Evolutionary conservation across 345 rosid species (phyloP).

Genomic region (Citrus maxima): DNA sequence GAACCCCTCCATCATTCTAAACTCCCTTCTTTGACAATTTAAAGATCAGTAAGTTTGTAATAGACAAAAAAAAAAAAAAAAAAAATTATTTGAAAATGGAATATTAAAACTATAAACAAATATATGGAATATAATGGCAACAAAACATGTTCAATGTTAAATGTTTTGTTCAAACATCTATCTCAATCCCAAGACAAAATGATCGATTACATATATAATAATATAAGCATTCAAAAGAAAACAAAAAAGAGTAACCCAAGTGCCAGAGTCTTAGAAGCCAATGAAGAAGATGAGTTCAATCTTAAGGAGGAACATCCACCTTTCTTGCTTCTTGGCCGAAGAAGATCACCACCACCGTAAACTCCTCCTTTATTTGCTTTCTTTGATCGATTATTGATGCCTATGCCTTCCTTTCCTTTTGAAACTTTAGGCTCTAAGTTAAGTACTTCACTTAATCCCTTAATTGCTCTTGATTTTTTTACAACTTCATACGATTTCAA

Average conservation of each 20-base stretch:
- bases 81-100: too few relatives aligned
- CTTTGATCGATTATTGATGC: not conserved
- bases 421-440: not conserved
- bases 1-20: too few relatives aligned
- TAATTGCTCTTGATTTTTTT: not conserved
- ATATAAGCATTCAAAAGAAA: not conserved
- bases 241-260: not conserved
- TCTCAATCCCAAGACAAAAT: not conserved
- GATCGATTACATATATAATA: not conserved
- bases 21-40: too few relatives aligned
- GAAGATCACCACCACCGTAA: conserved; percentile 27
- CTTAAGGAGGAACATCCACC: not conserved
- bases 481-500: not conserved
- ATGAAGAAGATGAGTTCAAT: conserved; percentile 6
- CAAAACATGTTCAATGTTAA: too few relatives aligned
- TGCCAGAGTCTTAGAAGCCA: not conserved
- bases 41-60: too few relatives aligned
- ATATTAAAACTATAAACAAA: too few relatives aligned
- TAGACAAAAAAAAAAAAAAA: too few relatives aligned
- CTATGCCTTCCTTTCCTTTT: not conserved
- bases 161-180: too few relatives aligned
- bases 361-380: conserved; percentile 21
- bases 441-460: not conserved
- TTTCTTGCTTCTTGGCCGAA: conserved; percentile 14
- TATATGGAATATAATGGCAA: too few relatives aligned